These are phyloP conservation scores for Tylopilus sp. DNA, from an alignment of 1,284 basidiomycete genomes.

Conservation along the genomic window DNA sequence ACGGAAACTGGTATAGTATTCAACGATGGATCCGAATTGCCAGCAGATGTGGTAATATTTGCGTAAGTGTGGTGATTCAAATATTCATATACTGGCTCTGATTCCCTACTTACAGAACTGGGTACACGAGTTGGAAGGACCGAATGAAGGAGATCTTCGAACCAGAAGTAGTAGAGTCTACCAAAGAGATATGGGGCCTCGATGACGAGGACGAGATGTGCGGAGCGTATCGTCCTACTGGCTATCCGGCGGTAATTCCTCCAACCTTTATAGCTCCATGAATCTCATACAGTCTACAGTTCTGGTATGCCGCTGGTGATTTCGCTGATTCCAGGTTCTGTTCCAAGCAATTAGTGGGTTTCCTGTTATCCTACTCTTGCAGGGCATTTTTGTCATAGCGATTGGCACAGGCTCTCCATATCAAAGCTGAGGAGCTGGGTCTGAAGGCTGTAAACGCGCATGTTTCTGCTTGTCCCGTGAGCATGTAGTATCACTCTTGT, in stretches of 20 bases:
- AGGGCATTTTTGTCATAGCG: too few relatives aligned
- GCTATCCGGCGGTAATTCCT: conserved; percentile 5
- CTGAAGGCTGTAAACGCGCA: too few relatives aligned
- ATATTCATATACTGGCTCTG: not conserved
- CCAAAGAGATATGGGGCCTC: conserved; percentile 12
- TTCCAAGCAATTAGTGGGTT: conserved; percentile 8
- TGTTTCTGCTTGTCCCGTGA: too few relatives aligned
- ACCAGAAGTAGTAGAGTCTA: conserved; percentile 1
- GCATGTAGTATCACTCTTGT: too few relatives aligned
- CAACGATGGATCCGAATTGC: conserved; percentile 3
- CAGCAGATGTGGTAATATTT: conserved; percentile 9
- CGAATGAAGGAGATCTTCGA: conserved; percentile 7
- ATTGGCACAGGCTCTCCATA: conserved; percentile 8
- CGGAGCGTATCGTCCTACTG: conserved; percentile 8
- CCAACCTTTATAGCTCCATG: not conserved
- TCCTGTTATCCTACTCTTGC: too few relatives aligned
- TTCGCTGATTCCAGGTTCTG: conserved; percentile 7
- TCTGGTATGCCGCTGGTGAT: conserved; percentile 9
- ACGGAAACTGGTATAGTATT: conserved; percentile 4
- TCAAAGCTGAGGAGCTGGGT: conserved; percentile 9
- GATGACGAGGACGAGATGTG: conserved; percentile 11
- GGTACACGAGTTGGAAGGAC: conserved; percentile 11
- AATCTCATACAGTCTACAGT: not conserved
- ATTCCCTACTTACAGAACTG: conserved; percentile 1
- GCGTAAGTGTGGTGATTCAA: not conserved